phyloP scores from a whole-genome alignment of 108 stramenopile genomes.

The Pseudonitzschia multistriata region DNA sequence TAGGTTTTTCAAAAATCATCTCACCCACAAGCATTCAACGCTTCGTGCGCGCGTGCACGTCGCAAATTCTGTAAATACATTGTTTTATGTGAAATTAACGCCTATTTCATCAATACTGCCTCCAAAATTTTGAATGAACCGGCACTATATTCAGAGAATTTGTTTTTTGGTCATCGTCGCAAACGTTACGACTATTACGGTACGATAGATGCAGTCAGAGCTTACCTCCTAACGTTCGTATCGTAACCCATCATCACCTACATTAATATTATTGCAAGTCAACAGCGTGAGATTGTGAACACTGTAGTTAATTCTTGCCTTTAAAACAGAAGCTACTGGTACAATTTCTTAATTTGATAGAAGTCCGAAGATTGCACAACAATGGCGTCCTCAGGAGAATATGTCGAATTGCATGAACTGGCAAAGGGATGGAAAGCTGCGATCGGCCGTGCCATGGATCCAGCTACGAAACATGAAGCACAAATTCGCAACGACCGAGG shows the following conservation, averaged over 20 bases:
- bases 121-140: not conserved
- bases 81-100: not conserved
- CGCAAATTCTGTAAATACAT: not conserved
- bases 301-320: too few relatives aligned
- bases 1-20: not conserved
- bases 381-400: constrained; percentile 33
- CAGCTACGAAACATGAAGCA: constrained; percentile 74
- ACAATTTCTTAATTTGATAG: not conserved
- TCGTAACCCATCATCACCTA: too few relatives aligned
- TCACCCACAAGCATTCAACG: not conserved
- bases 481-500: constrained; percentile 74
- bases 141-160: not conserved
- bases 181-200: too few relatives aligned
- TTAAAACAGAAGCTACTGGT: too few relatives aligned
- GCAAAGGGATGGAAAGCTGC: constrained; percentile 91
- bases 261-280: too few relatives aligned
- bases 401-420: constrained; percentile 77
- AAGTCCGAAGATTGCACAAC: not conserved
- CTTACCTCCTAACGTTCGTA: too few relatives aligned
- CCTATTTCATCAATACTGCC: not conserved
- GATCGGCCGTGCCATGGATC: constrained; percentile 73
- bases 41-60: not conserved
- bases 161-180: too few relatives aligned
- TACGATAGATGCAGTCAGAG: too few relatives aligned
- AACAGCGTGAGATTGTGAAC: too few relatives aligned